A percentile compares a stretch with the other conserved stretches of the same genome.
Conservation (phyloP, 371 early-diverging fungal genomes). For the Mortierella sp. region DNA sequence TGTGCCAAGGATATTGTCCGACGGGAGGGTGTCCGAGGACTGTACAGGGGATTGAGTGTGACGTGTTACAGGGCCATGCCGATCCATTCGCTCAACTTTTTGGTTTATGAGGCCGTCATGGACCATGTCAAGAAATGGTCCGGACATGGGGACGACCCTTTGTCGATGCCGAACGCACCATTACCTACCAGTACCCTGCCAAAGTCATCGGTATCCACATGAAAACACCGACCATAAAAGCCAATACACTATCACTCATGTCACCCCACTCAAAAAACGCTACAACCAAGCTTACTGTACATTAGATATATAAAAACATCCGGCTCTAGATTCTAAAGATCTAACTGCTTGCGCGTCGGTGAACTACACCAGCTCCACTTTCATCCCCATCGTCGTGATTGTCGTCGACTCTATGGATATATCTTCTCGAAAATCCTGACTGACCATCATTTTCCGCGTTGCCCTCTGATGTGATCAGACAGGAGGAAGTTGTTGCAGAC, state of each 20-base stretch:
- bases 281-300: no score
- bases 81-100: constrained; percentile 84
- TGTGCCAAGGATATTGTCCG: constrained; percentile 66
- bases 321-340: no score
- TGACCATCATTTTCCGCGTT: constrained; percentile 31
- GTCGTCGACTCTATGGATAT: constrained; percentile 4
- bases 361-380: background rate
- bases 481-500: constrained; percentile 12
- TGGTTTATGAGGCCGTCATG: constrained; percentile 80
- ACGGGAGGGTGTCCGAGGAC: constrained; percentile 66
- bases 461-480: background rate
- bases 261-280: no score
- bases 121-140: constrained; percentile 47
- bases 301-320: no score
- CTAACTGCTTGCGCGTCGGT: no score
- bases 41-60: constrained; percentile 81
- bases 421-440: constrained; percentile 3
- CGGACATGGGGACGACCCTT: constrained; percentile 37
- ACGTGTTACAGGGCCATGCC: constrained; percentile 85
- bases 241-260: no score
- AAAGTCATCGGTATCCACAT: background rate
- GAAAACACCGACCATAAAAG: no score
- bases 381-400: no score
- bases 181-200: background rate
- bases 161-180: background rate